Base-by-base conservation (phyloP, 2,329 filamentous ascomycete species). In the Microcyclosporella mali region DNA sequence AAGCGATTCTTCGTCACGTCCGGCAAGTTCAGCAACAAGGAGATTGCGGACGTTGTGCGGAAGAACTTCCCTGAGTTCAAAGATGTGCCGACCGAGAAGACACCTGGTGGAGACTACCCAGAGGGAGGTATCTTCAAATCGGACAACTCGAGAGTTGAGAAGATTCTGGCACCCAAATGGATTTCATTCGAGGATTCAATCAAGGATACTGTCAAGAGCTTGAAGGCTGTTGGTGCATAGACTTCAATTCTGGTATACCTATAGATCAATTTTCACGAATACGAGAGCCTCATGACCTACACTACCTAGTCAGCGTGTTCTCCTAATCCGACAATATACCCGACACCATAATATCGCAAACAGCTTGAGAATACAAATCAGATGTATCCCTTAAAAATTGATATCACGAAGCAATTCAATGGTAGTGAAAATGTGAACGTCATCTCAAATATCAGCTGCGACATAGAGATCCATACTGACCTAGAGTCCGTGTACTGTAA, bases 1-100 rank as follows among this genome's bases (percentile, higher is more conserved):
- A 74, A 81, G 61, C 71, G 83, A 1, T 85, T 83, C 65, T 81
- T 84, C 57, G 58, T 82, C 33, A 75, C 80, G 0, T 73, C 73
- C 0, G 77, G 75, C 0, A 70, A 75, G 53, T 84, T 82, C 57
- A 73, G 68, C 40, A 84, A 84, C 59, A 74, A 74, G 56, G 68
- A 74, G 56, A 73, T 82, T 28, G 70, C 69, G 0, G 69, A 78
- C 38, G 69, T 78, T 30, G 71, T 84, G 36, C 65, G 69, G 40
- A 73, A 74, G 52, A 64, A 73, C 45, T 78, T 78, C 53, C 75
- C 76, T 0, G 64, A 78, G 51, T 69, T 75, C 49, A 67, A 70
- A 49, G 66, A 64, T 4, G 56, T 81, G 49, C 76, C 77, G 0
- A 66, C 64, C 17, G 51, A 59, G 40, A 55, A 54, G 28, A 60